Evolutionary conservation across 306 rosid genomes (phyloP).

Genomic region (Herpetospermum pedunculosum): DNA sequence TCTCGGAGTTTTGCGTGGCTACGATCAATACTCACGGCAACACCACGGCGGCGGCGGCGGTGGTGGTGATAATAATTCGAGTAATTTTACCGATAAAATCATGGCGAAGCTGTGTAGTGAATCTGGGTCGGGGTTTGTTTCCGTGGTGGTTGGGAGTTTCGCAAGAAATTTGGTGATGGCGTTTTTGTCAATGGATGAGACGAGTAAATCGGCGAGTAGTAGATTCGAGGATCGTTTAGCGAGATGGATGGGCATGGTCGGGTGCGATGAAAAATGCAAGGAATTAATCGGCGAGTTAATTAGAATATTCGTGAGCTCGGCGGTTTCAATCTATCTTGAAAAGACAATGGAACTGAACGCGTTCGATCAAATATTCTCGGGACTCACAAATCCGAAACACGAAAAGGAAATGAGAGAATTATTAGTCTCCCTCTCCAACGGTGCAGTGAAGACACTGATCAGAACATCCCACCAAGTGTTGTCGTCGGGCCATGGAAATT

Average conservation of each 20-base stretch:
- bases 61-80: constrained; percentile 10
- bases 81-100: constrained; percentile 23
- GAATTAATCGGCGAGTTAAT: constrained; percentile 54
- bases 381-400: constrained; percentile 65
- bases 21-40: constrained; percentile 14
- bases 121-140: constrained; percentile 66
- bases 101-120: constrained; percentile 43
- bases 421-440: constrained; percentile 49
- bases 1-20: constrained; percentile 41
- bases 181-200: constrained; percentile 21
- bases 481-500: constrained; percentile 25
- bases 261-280: constrained; percentile 33
- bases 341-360: constrained; percentile 69
- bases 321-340: constrained; percentile 72
- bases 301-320: constrained; percentile 62
- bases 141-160: constrained; percentile 72
- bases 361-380: constrained; percentile 61
- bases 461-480: constrained; percentile 63
- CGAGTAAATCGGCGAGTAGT: constrained; percentile 20
- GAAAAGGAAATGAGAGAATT: constrained; percentile 47
- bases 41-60: not conserved
- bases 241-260: constrained; percentile 39
- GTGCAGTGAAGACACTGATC: constrained; percentile 56
- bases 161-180: constrained; percentile 59
- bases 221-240: constrained; percentile 1